Evolutionary conservation across 1,139 yeast species (phyloP).

Genomic region (Suhomyces choctaworum): DNA sequence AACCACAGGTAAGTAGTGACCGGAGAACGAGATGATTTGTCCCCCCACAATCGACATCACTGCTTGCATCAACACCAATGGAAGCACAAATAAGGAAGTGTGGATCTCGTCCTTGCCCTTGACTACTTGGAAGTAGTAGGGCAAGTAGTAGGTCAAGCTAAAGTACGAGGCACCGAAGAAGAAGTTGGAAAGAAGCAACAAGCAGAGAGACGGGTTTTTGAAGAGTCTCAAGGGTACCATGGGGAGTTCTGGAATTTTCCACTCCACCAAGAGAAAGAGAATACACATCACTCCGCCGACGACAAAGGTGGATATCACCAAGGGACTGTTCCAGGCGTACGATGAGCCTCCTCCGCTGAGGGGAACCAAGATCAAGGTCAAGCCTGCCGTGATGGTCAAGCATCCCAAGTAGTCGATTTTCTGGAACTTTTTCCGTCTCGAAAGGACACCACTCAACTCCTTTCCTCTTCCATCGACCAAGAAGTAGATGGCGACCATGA

Average conservation of each 20-base stretch:
- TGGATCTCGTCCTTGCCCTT: constrained; percentile 38
- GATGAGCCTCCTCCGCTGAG: constrained; percentile 55
- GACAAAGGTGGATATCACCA: constrained; percentile 47
- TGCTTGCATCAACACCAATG: constrained; percentile 46
- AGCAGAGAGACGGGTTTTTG: constrained; percentile 37
- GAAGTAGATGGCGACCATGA: constrained; percentile 27
- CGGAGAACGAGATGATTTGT: constrained; percentile 39
- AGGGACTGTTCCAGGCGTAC: constrained; percentile 51
- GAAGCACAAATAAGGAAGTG: constrained; percentile 42
- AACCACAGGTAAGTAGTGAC: constrained; percentile 45
- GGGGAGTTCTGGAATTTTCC: constrained; percentile 51
- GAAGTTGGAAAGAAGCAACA: constrained; percentile 45
- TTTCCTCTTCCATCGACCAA: constrained; percentile 27
- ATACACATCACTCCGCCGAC: constrained; percentile 46
- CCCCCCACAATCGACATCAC: constrained; percentile 44
- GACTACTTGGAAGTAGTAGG: constrained; percentile 55
- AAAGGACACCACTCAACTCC: constrained; percentile 25
- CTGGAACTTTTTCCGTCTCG: constrained; percentile 33
- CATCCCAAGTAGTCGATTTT: constrained; percentile 55
- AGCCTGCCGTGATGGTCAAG: constrained; percentile 42
- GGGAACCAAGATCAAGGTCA: constrained; percentile 48
- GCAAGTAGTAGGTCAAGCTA: constrained; percentile 45
- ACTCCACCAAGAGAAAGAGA: constrained; percentile 48
- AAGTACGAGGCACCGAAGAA: constrained; percentile 52
- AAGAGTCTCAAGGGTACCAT: constrained; percentile 56